A percentile compares a stretch with the other conserved stretches of the same genome.
phyloP scores from a whole-genome alignment of 2,329 filamentous ascomycete genomes.

The Neofusicoccum sp. region DNA sequence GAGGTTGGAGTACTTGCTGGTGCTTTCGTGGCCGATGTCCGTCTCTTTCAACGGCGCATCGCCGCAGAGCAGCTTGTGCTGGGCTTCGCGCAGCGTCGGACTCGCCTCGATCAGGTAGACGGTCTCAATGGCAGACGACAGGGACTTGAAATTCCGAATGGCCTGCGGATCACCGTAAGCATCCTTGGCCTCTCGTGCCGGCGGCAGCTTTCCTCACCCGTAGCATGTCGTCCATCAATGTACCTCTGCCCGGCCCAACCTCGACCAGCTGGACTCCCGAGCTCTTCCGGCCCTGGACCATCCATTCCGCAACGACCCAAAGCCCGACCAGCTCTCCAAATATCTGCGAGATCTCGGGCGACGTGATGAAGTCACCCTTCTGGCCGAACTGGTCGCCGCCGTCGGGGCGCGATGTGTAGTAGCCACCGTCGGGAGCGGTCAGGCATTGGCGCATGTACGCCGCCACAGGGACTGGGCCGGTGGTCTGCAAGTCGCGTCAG shows the following conservation, averaged over 20 bases:
- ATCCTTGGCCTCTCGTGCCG: background rate
- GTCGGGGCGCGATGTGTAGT: conserved; percentile 77
- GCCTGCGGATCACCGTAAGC: conserved; percentile 58
- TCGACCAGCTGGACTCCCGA: conserved; percentile 87
- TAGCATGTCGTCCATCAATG: conserved; percentile 95
- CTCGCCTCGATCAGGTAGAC: conserved; percentile 97
- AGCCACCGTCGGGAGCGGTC: conserved; percentile 85
- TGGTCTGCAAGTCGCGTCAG: conserved; percentile 59
- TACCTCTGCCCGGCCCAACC: conserved; percentile 90
- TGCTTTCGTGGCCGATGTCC: conserved; percentile 72
- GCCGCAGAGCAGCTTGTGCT: conserved; percentile 82
- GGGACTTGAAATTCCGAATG: conserved; percentile 77
- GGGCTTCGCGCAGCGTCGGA: conserved; percentile 71
- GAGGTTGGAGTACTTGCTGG: conserved; percentile 67
- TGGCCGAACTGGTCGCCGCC: conserved; percentile 86
- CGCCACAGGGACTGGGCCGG: conserved; percentile 87
- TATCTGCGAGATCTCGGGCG: conserved; percentile 94
- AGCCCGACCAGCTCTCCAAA: conserved; percentile 94
- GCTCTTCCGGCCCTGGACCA: conserved; percentile 77
- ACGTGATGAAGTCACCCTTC: conserved; percentile 94
- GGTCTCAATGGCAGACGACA: conserved; percentile 77
- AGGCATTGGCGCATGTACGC: conserved; percentile 99
- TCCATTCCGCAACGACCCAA: conserved; percentile 97
- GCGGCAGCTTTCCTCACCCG: conserved; percentile 59
- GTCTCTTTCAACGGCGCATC: conserved; percentile 69